Evolutionary conservation across 2,329 filamentous ascomycete genomes (phyloP), one percentile per base, ranked within the genome.

Genomic region (Rhexocercosporidium sp.): DNA sequence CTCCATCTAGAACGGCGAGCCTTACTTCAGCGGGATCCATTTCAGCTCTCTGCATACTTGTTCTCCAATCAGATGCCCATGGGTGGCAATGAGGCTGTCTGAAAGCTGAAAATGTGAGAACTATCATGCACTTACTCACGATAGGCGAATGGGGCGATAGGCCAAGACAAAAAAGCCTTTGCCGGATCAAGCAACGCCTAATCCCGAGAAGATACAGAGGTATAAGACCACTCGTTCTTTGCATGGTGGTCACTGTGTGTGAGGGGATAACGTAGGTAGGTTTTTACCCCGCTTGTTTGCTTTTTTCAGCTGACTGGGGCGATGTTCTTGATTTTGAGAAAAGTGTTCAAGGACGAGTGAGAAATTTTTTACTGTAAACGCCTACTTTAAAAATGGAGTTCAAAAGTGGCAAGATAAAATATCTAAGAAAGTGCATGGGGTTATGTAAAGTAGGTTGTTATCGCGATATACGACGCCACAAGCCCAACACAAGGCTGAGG

Each of bases 91-190:
- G 49, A 31, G 49, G 49, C 49, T 53, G 49, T 53, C 49, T 53
- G 49, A 53, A 53, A 53, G 49, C 49, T 53, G 49, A 53, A 53
- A 53, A 53, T 2, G 18, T 31, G 25, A 53, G 49, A 53, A 37
- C 9, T 53, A 31, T 53, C 49, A 53, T 53, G 49, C 49, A 31
- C 27, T 5, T 1, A 31, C 12, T n/a, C 16, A 53, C 18, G n/a
- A n/a, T 14, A 53, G 14, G 31, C 49, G 29, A 31, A 53, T 51
- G 25, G 31, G 49, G 22, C 27, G 16, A 53, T 16, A n/a, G 27
- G 49, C 49, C 27, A 53, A 53, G 49, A 31, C 34, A n/a, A n/a
- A 53, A 53, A 27, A 22, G 49, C 49, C 1, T 16, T 31, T 53
- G 5, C 14, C 49, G 27, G 29, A 53, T 16, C 14, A 53, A 53